phyloP scores from a whole-genome alignment of 2,329 filamentous ascomycete genomes.

The Intubia oerlemansii region DNA sequence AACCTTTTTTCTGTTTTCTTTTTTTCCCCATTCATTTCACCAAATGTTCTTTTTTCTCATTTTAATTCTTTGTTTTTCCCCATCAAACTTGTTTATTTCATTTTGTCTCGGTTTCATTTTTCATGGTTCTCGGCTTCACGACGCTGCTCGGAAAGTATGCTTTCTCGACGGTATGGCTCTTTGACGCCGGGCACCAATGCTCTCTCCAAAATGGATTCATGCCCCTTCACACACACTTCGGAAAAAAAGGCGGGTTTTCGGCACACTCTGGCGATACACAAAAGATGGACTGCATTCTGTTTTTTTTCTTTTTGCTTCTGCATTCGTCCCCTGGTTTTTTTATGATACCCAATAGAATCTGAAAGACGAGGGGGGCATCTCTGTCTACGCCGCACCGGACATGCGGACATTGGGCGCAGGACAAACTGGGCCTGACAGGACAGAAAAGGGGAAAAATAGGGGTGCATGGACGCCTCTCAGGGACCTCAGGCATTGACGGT shows the following conservation, averaged over 20 bases:
- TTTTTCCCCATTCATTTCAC: background rate
- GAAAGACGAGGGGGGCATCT: constrained; percentile 11
- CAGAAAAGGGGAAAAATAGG: constrained; percentile 5
- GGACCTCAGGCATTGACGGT: constrained; percentile 9
- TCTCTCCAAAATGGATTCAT: constrained; percentile 10
- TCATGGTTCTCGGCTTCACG: too few relatives aligned
- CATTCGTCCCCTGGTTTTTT: constrained; percentile 13
- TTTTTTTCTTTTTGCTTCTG: constrained; percentile 15
- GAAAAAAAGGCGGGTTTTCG: constrained; percentile 15
- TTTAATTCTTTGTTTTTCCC: background rate
- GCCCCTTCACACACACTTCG: constrained; percentile 10
- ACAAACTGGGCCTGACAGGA: too few relatives aligned
- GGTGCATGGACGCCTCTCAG: constrained; percentile 7
- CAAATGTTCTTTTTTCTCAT: background rate
- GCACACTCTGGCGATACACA: constrained; percentile 13
- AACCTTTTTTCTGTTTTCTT: constrained; percentile 4
- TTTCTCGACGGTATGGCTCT: too few relatives aligned
- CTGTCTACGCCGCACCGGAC: constrained; percentile 5
- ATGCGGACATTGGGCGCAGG: too few relatives aligned
- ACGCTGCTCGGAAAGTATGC: too few relatives aligned
- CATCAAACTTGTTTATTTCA: constrained; percentile 1
- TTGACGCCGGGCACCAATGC: too few relatives aligned
- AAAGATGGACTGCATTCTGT: constrained; percentile 14
- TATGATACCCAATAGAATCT: constrained; percentile 20
- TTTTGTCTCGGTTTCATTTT: constrained; percentile 1